These are phyloP conservation scores for Aspergillus steynii DNA, from an alignment of 495 filamentous ascomycete genomes.

Conservation along the genomic window DNA sequence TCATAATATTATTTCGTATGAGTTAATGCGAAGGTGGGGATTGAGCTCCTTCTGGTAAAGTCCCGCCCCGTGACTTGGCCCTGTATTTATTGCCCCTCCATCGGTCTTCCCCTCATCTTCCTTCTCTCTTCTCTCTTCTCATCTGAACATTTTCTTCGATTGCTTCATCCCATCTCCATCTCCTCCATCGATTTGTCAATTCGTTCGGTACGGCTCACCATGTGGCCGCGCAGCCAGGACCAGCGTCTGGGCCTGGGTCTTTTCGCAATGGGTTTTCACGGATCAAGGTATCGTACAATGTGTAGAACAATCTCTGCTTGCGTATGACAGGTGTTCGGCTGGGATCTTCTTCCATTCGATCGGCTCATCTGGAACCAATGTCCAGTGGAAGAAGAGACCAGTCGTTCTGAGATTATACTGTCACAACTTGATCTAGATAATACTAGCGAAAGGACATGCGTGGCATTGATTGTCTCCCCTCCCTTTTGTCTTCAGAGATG, in stretches of 20 bases:
- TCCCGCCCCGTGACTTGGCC: not conserved
- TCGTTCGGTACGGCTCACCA: constrained; percentile 38
- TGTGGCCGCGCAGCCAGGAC: constrained; percentile 35
- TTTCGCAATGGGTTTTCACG: constrained; percentile 36
- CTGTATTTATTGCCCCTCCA: constrained; percentile 1
- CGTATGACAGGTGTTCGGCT: constrained; percentile 63
- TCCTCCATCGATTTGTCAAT: constrained; percentile 3
- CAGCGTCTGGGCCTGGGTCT: constrained; percentile 22
- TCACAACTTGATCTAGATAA: constrained; percentile 83
- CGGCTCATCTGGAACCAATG: not conserved
- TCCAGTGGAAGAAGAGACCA: constrained; percentile 10
- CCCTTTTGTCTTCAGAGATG: constrained; percentile 17
- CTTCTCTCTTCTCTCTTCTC: constrained; percentile 16
- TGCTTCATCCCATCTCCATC: constrained; percentile 7
- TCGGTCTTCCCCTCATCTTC: not conserved
- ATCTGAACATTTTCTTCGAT: not conserved
- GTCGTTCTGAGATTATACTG: constrained; percentile 68
- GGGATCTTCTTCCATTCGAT: constrained; percentile 9
- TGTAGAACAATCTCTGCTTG: constrained; percentile 51
- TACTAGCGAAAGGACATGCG: constrained; percentile 81
- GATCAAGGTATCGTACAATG: constrained; percentile 61
- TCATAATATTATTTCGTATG: too few relatives aligned
- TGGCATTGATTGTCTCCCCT: constrained; percentile 56
- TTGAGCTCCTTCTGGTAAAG: too few relatives aligned
- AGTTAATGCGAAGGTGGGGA: not conserved